phyloP scores from a whole-genome alignment of 78 protist species.

The Speleostelium caveatum region DNA sequence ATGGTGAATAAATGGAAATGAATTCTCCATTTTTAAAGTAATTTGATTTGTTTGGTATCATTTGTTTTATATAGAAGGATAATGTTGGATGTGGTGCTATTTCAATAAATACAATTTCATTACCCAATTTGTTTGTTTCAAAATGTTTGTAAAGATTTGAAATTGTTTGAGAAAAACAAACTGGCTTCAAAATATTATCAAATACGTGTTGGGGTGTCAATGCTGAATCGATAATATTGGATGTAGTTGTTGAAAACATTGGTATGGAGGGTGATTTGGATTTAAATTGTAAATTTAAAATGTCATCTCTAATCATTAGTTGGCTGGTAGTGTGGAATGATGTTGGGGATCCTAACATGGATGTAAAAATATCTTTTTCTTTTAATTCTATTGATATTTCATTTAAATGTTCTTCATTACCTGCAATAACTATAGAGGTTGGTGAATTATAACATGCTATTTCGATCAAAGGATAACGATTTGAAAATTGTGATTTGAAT shows the following conservation, averaged over 20 bases:
- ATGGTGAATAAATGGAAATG: background rate
- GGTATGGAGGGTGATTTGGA: background rate
- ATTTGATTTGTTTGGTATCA: background rate
- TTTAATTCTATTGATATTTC: background rate
- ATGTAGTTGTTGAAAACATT: background rate
- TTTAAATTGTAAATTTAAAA: background rate
- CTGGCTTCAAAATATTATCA: constrained; percentile 19
- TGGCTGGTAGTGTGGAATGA: background rate
- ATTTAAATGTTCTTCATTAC: background rate
- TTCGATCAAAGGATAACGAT: background rate
- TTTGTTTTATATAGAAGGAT: constrained; percentile 4
- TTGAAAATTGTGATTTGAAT: background rate
- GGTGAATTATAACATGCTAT: constrained; percentile 35
- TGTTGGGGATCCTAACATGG: background rate
- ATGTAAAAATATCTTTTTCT: background rate
- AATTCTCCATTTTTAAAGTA: background rate
- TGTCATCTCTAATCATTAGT: background rate
- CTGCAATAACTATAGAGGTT: background rate
- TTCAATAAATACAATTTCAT: constrained; percentile 19
- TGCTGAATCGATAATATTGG: background rate
- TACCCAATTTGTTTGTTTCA: background rate
- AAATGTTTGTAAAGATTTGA: constrained; percentile 9
- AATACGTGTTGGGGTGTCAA: background rate
- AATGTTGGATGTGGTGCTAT: constrained; percentile 62
- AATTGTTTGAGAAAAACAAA: constrained; percentile 5